Evolutionary conservation across 805 yeast genomes (phyloP), one percentile per base, ranked within the genome.

Genomic region (Komagataella mondaviorum): DNA sequence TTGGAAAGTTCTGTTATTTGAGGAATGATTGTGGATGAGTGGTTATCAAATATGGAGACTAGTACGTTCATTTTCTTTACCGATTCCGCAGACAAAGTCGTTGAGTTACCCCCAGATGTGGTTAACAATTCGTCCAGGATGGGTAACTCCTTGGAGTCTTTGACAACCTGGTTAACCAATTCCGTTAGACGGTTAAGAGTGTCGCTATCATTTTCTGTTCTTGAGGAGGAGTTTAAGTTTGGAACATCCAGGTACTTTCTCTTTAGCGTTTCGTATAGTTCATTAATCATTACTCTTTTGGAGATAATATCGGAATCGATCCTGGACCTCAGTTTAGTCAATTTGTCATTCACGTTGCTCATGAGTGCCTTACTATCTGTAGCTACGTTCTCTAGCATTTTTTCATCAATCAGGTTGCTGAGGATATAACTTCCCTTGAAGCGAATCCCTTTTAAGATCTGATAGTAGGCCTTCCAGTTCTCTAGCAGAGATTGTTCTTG

Each of bases 401-500:
- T 47, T 12, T 57, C 56, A 44, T 66, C 62, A 22, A 78, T 55
- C 39, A 72, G 60, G 6, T 63, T 65, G 3, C 47, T 45, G 18
- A 22, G 14, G 14, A 14, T 7, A 14, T 45, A 22, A 22, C 10
- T 45, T n/a, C 47, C 22, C 58, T 16, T 48, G 53, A 45, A 57
- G 57, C 3, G 61, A 6, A 69, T 56, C 5, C 57, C 53, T 18
- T 59, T 53, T 46, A 70, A 53, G 6, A 59, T 58, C 6, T 59
- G 52, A 49, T 60, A 72, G 39, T 68, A 63, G 0, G 52, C 57
- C 48, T 58, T 58, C 79, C 80, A 75, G 36, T 63, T 59, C 23
- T 71, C 68, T 18, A 69, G 65, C 52, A 80, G 60, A 3, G 74
- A 68, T 53, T 76, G 74, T 49, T 65, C 53, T 52, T 68, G 70